Conservation (phyloP, 2,329 filamentous ascomycete species). For the Exophiala alcalophila region DNA sequence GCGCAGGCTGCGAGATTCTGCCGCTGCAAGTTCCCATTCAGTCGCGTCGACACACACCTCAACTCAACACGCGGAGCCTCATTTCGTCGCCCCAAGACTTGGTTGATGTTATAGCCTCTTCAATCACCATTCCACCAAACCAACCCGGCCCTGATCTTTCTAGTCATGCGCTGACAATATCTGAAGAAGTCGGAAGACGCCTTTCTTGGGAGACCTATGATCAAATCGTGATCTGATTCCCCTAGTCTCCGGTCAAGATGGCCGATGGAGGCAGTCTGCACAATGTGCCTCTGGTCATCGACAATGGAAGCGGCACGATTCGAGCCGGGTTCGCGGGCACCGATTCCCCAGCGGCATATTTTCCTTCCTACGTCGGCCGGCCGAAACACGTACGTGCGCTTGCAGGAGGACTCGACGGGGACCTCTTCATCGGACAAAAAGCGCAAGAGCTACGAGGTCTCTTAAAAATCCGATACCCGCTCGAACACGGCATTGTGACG, state of each 20-base stretch:
- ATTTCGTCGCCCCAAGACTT: no score
- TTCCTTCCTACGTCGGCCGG: constrained; percentile 93
- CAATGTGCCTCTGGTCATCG: constrained; percentile 97
- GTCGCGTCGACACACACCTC: no score
- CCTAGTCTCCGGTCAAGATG: constrained; percentile 23
- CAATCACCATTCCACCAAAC: no score
- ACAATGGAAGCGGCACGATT: constrained; percentile 98
- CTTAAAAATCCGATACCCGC: constrained; percentile 90
- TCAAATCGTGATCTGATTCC: no score
- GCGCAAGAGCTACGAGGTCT: constrained; percentile 87
- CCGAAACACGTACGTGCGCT: constrained; percentile 94
- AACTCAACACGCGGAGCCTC: no score
- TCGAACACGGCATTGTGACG: constrained; percentile 97
- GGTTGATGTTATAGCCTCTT: no score
- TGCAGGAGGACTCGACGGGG: constrained; percentile 92
- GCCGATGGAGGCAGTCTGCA: constrained; percentile 58
- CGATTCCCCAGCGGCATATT: constrained; percentile 93
- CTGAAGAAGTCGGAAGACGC: no score
- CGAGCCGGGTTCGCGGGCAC: constrained; percentile 95
- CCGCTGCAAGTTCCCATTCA: no score
- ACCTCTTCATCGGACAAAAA: constrained; percentile 92
- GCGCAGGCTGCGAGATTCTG: no score
- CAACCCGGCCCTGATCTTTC: no score
- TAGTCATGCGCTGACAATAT: no score
- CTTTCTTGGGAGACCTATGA: no score